A percentile compares a stretch with the other conserved stretches of the same genome.
These are phyloP conservation scores for Herpetomonas samuelpessoai DNA, from an alignment of 208 protist genomes.

Conservation along the genomic window DNA sequence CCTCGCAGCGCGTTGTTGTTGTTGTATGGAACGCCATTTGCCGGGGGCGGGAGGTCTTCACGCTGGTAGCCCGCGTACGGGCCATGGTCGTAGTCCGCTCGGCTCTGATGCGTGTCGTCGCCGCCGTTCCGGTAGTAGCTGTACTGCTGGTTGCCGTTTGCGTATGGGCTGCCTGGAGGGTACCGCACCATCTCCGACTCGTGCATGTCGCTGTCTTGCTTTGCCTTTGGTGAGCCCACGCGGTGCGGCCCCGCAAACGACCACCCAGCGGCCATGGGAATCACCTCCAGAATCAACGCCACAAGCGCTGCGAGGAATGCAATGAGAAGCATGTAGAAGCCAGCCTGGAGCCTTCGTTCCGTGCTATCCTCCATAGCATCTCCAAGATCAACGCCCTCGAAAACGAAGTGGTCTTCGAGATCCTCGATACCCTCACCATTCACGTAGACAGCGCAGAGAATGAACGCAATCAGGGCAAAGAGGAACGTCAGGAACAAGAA, in stretches of 20 bases:
- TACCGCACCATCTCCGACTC: neutral
- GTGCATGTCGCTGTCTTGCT: neutral
- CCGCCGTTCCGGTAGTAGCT: neutral
- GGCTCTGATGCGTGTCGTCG: neutral
- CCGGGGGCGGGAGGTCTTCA: neutral
- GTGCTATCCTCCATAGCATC: constrained; percentile 1
- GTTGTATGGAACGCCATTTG: neutral
- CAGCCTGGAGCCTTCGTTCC: neutral
- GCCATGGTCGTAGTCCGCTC: neutral
- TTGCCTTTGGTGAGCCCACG: no score
- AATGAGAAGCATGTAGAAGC: constrained; percentile 14
- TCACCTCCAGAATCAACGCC: constrained; percentile 1
- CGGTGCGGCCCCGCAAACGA: neutral
- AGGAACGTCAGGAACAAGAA: neutral
- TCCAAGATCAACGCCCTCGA: constrained; percentile 1
- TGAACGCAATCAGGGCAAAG: constrained; percentile 11
- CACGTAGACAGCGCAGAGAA: constrained; percentile 11
- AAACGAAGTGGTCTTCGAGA: constrained; percentile 1
- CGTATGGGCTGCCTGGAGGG: neutral
- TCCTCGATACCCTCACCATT: neutral
- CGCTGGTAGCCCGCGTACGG: neutral
- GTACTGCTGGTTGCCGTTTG: constrained; percentile 5
- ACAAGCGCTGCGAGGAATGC: constrained; percentile 10
- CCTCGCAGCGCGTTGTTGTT: neutral
- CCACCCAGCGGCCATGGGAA: neutral